phyloP scores from a whole-genome alignment of 2,329 filamentous ascomycete genomes.

The Neofusicoccum sp. region DNA sequence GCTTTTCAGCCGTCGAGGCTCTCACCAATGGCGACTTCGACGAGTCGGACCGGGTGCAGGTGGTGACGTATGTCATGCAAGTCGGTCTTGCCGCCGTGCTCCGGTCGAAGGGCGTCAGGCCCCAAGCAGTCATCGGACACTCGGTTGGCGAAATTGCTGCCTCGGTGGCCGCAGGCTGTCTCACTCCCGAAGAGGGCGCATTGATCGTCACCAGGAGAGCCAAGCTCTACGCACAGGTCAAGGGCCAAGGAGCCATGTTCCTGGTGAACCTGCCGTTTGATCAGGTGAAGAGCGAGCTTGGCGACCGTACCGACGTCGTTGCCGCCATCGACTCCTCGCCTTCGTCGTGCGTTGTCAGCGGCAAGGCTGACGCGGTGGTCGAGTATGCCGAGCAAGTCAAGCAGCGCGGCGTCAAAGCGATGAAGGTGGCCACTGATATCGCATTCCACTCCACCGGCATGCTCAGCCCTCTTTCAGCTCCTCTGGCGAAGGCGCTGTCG shows the following conservation, averaged over 20 bases:
- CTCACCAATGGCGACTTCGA: slow-evolving; percentile 28
- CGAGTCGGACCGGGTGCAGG: slow-evolving; percentile 33
- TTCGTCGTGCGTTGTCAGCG: slow-evolving; percentile 40
- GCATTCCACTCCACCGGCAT: slow-evolving; percentile 44
- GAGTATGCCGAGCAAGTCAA: slow-evolving; percentile 26
- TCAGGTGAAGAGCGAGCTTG: slow-evolving; percentile 31
- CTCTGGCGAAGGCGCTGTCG: slow-evolving; percentile 32
- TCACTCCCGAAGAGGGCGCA: slow-evolving; percentile 39
- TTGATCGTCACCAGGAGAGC: slow-evolving; percentile 40
- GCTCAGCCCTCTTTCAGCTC: slow-evolving; percentile 34
- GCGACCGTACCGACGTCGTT: slow-evolving; percentile 29
- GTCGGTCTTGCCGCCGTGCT: slow-evolving; percentile 38
- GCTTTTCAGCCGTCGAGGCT: slow-evolving; percentile 26
- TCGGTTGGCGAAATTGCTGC: slow-evolving; percentile 49
- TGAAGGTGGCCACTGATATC: slow-evolving; percentile 44
- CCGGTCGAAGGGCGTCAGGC: slow-evolving; percentile 32
- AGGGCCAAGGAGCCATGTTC: slow-evolving; percentile 36
- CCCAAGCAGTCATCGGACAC: slow-evolving; percentile 45
- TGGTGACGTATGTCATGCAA: slow-evolving; percentile 43
- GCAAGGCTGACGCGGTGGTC: slow-evolving; percentile 29
- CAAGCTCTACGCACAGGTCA: slow-evolving; percentile 34
- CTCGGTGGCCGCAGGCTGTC: slow-evolving; percentile 36
- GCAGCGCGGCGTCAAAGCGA: slow-evolving; percentile 32
- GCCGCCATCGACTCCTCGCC: slow-evolving; percentile 43
- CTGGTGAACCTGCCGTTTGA: slow-evolving; percentile 36